phyloP scores from a whole-genome alignment of 2,329 filamentous ascomycete genomes.

The Colletotrichum sp. region DNA sequence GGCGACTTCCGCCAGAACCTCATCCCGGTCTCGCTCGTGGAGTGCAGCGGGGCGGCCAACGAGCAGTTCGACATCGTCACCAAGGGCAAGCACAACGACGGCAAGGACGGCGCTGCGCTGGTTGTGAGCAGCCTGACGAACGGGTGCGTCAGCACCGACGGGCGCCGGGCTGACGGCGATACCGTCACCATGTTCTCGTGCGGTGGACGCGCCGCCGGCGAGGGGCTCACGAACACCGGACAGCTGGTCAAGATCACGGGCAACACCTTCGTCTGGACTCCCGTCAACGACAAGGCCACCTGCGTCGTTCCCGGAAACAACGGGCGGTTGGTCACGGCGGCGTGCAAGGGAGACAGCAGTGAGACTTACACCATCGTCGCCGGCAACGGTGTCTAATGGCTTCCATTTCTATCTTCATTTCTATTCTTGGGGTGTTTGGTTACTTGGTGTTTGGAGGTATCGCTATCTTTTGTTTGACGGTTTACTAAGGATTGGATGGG shows the following conservation, averaged over 20 bases:
- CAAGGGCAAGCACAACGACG: constrained; percentile 53
- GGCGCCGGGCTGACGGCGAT: constrained; percentile 45
- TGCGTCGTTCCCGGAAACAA: constrained; percentile 45
- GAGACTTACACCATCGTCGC: constrained; percentile 29
- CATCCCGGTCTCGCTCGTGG: constrained; percentile 51
- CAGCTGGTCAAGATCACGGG: constrained; percentile 54
- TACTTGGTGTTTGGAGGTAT: neutral
- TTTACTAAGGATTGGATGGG: neutral
- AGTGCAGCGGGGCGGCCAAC: constrained; percentile 48
- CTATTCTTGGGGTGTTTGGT: neutral
- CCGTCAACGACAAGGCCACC: constrained; percentile 46
- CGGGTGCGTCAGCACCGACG: constrained; percentile 58
- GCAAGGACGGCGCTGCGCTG: constrained; percentile 41
- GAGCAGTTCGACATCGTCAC: constrained; percentile 59
- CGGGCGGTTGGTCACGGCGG: constrained; percentile 33
- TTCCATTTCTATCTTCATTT: neutral
- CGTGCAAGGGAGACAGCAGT: constrained; percentile 31
- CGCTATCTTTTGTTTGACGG: neutral
- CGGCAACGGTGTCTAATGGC: neutral
- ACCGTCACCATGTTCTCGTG: constrained; percentile 57
- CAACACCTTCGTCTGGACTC: constrained; percentile 47
- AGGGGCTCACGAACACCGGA: constrained; percentile 48
- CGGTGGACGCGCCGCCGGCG: constrained; percentile 55
- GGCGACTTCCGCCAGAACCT: constrained; percentile 61
- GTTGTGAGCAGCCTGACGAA: constrained; percentile 55